A percentile compares a stretch with the other conserved stretches of the same genome.
Conservation (phyloP, 1,139 yeast species). For the Blastobotrys petasosporus region DNA sequence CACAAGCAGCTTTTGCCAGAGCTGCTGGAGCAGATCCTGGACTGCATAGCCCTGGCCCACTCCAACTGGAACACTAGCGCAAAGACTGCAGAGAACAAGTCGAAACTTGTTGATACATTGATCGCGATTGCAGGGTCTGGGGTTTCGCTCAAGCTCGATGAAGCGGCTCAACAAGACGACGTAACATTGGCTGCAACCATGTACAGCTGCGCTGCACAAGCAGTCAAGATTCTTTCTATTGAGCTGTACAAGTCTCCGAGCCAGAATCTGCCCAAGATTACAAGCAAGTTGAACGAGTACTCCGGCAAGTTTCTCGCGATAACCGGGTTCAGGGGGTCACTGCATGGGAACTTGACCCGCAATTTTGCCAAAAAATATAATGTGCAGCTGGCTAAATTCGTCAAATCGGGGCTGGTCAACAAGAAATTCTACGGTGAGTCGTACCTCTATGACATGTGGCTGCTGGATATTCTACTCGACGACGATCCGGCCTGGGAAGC, state of each 20-base stretch:
- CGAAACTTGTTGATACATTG: slow-evolving; percentile 9
- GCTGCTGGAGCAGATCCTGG: slow-evolving; percentile 24
- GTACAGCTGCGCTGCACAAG: slow-evolving; percentile 55
- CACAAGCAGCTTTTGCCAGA: slow-evolving; percentile 23
- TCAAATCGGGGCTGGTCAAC: slow-evolving; percentile 23
- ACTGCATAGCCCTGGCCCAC: slow-evolving; percentile 32
- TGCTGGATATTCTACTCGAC: slow-evolving; percentile 57
- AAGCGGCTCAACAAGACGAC: slow-evolving; percentile 9
- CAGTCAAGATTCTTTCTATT: slow-evolving; percentile 70
- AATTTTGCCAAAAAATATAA: slow-evolving; percentile 46
- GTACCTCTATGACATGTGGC: slow-evolving; percentile 53
- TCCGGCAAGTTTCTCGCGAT: slow-evolving; percentile 36
- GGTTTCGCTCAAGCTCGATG: background rate
- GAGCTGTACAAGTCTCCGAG: slow-evolving; percentile 49
- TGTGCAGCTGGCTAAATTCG: slow-evolving; percentile 47
- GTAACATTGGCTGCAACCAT: slow-evolving; percentile 48
- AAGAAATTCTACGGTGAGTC: slow-evolving; percentile 48
- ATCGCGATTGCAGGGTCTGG: slow-evolving; percentile 7
- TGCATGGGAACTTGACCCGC: slow-evolving; percentile 42
- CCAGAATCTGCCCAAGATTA: slow-evolving; percentile 3
- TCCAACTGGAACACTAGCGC: slow-evolving; percentile 29
- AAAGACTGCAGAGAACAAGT: slow-evolving; percentile 3
- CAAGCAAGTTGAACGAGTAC: slow-evolving; percentile 14
- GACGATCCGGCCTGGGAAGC: slow-evolving; percentile 45
- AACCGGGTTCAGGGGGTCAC: slow-evolving; percentile 40